phyloP scores from a whole-genome alignment of 148 eudicot species.

The Polygonum maritimum region DNA sequence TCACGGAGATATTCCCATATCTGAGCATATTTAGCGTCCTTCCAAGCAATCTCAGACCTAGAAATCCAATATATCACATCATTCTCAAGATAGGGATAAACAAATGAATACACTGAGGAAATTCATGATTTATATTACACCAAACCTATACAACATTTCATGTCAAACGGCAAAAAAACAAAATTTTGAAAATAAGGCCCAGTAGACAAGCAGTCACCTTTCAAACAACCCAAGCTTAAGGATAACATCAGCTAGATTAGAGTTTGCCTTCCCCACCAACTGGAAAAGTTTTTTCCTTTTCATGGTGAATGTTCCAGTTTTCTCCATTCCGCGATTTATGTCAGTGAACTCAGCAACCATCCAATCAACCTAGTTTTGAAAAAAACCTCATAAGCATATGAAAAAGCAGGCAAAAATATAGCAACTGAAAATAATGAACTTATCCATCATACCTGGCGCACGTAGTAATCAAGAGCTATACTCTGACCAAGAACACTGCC shows the following conservation, averaged over 20 bases:
- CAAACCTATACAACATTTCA: neutral
- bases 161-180: neutral
- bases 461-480: conserved; percentile 94
- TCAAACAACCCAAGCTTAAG: conserved; percentile 96
- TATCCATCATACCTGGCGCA: conserved; percentile 64
- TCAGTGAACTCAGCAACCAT: conserved; percentile 98
- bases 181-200: neutral
- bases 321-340: conserved; percentile 94
- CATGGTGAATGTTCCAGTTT: conserved; percentile 92
- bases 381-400: conserved; percentile 10
- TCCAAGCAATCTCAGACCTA: conserved; percentile 99
- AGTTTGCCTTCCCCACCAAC: conserved; percentile 93
- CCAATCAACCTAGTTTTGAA: conserved; percentile 67
- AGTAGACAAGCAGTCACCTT: conserved; percentile 35
- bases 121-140: neutral
- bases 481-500: conserved; percentile 99
- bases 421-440: neutral
- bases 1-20: conserved; percentile 97
- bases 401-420: conserved; percentile 2
- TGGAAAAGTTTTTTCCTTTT: conserved; percentile 88
- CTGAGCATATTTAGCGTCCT: conserved; percentile 95
- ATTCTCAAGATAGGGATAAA: neutral
- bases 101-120: neutral
- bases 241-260: conserved; percentile 93
- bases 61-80: neutral